These are phyloP conservation scores for Xylaria sp. DNA, from an alignment of 2,329 filamentous ascomycete species.

Conservation along the genomic window DNA sequence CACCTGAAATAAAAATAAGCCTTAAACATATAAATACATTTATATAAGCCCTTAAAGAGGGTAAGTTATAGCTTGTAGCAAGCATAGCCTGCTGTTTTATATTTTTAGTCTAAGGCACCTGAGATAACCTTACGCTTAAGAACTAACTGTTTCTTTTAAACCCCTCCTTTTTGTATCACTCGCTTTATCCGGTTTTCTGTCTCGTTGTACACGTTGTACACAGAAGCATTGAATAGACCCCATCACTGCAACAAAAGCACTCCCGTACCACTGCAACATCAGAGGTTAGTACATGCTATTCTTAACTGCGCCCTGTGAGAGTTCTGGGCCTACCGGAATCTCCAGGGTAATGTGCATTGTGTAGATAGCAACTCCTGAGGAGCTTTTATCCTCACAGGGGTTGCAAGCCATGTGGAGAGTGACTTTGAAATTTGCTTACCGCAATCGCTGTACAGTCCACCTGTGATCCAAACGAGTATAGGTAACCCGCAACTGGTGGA, in stretches of 20 bases:
- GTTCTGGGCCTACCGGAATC: not conserved
- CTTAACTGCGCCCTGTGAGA: too few relatives aligned
- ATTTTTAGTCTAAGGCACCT: too few relatives aligned
- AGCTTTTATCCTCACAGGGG: not conserved
- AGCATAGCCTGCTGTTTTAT: too few relatives aligned
- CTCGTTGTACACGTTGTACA: constrained; percentile 58
- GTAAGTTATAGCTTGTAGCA: too few relatives aligned
- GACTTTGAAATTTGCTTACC: not conserved
- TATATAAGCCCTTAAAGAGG: too few relatives aligned
- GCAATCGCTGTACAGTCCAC: constrained; percentile 69
- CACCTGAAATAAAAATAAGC: too few relatives aligned
- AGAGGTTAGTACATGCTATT: not conserved
- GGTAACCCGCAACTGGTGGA: constrained; percentile 70
- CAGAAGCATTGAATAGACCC: constrained; percentile 70
- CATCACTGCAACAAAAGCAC: constrained; percentile 64
- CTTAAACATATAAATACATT: too few relatives aligned
- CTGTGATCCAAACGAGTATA: constrained; percentile 69
- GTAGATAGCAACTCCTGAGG: not conserved
- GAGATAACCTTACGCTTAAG: too few relatives aligned
- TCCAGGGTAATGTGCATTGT: not conserved
- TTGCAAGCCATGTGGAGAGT: not conserved
- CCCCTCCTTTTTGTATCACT: too few relatives aligned
- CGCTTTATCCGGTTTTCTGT: constrained; percentile 35
- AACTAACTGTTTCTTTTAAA: too few relatives aligned
- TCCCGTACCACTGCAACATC: constrained; percentile 65